Evolutionary conservation across 164 flowering plant genomes (phyloP), one percentile per base, ranked within the genome.

Genomic region (Nelumbo lutea): DNA sequence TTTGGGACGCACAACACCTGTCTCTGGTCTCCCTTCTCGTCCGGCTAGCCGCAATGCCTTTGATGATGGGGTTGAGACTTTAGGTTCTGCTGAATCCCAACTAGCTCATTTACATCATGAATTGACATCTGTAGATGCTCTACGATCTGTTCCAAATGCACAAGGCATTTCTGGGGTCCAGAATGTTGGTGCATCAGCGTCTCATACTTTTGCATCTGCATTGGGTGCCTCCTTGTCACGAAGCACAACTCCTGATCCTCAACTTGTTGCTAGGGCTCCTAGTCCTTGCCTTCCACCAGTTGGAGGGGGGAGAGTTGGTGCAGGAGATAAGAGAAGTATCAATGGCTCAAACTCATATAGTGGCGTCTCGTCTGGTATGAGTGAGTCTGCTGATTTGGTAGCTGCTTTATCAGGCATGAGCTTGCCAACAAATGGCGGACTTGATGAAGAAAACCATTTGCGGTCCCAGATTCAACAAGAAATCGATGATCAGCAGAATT

Each of bases 181-280:
- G 62, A 82, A 72, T 52, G 46, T 71, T 59, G 80, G 79, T 62
- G 73, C 84, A 57, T 75, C 85, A 2, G 77, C 78, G 48, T 75
- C 92, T 67, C 87, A 86, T 68, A 70, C 81, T 45, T 88, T 82
- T 84, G 89, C 89, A 62, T 80, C 97, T 72, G 85, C 93, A 67
- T 64, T 90, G 60, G 92, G 91, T 78, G 79, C 85, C 39, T 86
- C 96, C 53, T 79, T 85, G 76, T 85, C 97, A 41, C 82, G 95
- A 79, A 91, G 88, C 78, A 76, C 81, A 53, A 87, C 95, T 7
- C 93, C 93, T 64, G 97, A 91, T 63, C 88, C 90, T 67, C 95
- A 85, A 66, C 83, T 78, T 59, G 55, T 85, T 42, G 87, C 85
- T 52, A 83, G 89, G 69, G 83, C 85, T 75, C 87, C 90, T 68